Evolutionary conservation across 805 yeast genomes (phyloP).

Genomic region (Myxozyma vanderwaltii): DNA sequence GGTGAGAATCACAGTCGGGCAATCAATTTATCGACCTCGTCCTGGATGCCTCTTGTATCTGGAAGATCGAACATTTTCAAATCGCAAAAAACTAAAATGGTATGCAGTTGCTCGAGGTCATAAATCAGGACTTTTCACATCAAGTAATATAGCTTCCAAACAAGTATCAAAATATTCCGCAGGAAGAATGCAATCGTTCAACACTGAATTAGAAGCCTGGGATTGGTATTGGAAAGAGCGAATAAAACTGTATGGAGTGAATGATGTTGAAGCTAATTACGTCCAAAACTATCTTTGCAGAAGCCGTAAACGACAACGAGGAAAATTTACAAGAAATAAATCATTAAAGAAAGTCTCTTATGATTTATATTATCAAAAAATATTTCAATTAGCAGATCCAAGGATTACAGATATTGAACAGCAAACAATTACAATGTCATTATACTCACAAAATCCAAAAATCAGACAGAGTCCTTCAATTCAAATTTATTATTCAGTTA

Average conservation of each 20-base stretch:
- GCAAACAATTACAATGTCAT: background rate
- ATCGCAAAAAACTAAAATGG: background rate
- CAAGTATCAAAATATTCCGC: background rate
- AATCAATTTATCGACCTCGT: background rate
- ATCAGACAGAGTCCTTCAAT: background rate
- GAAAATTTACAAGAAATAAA: background rate
- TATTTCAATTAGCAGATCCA: background rate
- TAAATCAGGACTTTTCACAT: background rate
- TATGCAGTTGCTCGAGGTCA: background rate
- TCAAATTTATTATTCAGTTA: background rate
- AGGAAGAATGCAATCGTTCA: background rate
- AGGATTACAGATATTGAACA: background rate
- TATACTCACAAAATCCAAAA: background rate
- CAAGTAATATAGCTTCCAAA: background rate
- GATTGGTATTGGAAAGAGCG: background rate
- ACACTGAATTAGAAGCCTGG: background rate
- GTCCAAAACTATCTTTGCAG: background rate
- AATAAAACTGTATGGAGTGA: background rate
- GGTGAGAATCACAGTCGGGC: background rate
- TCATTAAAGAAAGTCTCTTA: background rate
- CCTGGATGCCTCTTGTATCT: background rate
- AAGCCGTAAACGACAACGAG: background rate
- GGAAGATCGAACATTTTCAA: background rate
- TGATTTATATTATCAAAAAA: background rate
- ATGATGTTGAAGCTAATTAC: background rate